Percentiles rank a stretch among this genome's conserved stretches.
phyloP scores from a whole-genome alignment of 257 asterid species.

The Voacanga thouarsii region DNA sequence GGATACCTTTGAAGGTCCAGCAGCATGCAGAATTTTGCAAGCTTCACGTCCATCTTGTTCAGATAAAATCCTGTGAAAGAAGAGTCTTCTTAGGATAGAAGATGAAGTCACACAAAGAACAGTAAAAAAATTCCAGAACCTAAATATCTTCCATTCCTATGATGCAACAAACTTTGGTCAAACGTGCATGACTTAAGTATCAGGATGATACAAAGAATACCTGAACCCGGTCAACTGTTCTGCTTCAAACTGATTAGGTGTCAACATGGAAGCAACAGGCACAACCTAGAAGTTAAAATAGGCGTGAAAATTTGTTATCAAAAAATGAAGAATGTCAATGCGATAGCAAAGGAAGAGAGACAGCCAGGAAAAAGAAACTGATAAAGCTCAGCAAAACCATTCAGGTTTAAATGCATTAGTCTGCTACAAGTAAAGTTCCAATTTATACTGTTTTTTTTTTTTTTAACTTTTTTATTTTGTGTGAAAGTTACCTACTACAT shows the following conservation, averaged over 20 bases:
- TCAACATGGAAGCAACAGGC: conserved; percentile 95
- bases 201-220: conserved; percentile 38
- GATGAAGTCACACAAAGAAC: not conserved
- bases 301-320: conserved; percentile 21
- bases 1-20: conserved; percentile 94
- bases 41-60: conserved; percentile 96
- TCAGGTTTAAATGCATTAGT: not conserved
- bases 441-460: not conserved
- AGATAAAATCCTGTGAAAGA: conserved; percentile 56
- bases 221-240: conserved; percentile 76
- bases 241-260: conserved; percentile 99
- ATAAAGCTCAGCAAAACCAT: not conserved
- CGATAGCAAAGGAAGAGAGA: not conserved
- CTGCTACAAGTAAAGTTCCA: not conserved
- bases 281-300: conserved; percentile 58
- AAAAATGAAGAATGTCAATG: conserved; percentile 2
- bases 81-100: conserved; percentile 5
- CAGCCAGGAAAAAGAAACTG: not conserved
- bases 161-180: not conserved
- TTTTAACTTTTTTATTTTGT: not conserved
- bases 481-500: not conserved
- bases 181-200: conserved; percentile 13
- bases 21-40: conserved; percentile 86
- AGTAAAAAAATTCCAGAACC: conserved; percentile 11
- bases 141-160: conserved; percentile 1